A percentile compares a stretch with the other conserved stretches of the same genome.
Evolutionary conservation across 108 stramenopile genomes (phyloP).

Genomic region (Epithemia pelagica): DNA sequence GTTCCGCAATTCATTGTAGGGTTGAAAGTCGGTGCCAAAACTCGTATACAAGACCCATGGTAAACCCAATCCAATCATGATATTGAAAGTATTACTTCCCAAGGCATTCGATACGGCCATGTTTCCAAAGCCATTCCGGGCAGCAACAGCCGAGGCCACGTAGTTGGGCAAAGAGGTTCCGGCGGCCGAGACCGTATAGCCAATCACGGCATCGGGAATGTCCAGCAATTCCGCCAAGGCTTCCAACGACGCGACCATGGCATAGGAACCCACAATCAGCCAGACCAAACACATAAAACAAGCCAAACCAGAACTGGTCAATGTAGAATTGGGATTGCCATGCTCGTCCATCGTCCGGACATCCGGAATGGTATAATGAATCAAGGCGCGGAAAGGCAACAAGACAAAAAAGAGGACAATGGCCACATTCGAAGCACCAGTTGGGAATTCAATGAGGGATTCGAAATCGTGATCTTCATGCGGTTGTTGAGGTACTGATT

Average conservation of each 20-base stretch:
- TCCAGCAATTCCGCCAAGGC: slow-evolving; percentile 50
- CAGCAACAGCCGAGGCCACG: slow-evolving; percentile 68
- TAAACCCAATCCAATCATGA: slow-evolving; percentile 74
- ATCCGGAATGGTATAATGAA: slow-evolving; percentile 69
- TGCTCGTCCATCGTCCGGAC: slow-evolving; percentile 45
- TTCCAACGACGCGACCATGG: slow-evolving; percentile 72
- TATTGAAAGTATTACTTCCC: slow-evolving; percentile 87
- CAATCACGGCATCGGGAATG: slow-evolving; percentile 65
- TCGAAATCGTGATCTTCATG: slow-evolving; percentile 20
- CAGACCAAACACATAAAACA: slow-evolving; percentile 47
- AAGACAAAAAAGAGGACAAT: slow-evolving; percentile 32
- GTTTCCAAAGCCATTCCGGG: slow-evolving; percentile 80
- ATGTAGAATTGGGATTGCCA: slow-evolving; percentile 31
- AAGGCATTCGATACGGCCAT: slow-evolving; percentile 86
- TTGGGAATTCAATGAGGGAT: slow-evolving; percentile 46
- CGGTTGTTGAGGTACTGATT: neutral
- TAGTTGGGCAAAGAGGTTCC: slow-evolving; percentile 65
- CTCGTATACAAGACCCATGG: slow-evolving; percentile 79
- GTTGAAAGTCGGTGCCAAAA: slow-evolving; percentile 43
- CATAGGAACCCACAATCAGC: slow-evolving; percentile 54
- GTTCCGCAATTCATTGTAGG: slow-evolving; percentile 53
- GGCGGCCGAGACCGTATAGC: slow-evolving; percentile 73
- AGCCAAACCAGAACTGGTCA: slow-evolving; percentile 35
- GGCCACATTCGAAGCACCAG: slow-evolving; percentile 24
- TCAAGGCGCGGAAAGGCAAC: slow-evolving; percentile 52